Base-by-base conservation (phyloP, 805 yeast genomes). In the Barnettozyma wickerhamii region DNA sequence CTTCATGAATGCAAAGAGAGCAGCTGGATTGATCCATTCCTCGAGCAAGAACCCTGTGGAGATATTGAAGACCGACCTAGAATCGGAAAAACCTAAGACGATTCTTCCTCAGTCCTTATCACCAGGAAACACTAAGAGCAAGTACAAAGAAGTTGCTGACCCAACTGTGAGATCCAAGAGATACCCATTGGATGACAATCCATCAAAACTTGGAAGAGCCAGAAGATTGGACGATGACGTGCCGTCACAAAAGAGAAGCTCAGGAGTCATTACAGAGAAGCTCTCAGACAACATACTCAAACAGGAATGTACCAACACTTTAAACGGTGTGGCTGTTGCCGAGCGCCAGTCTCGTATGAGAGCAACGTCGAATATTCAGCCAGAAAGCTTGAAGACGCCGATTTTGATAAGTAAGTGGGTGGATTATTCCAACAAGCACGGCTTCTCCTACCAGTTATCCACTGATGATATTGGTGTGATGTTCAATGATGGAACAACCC, bases 391-490 rank as follows among this genome's bases (percentile, higher is more conserved):
- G 37, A 62, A 60, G 41, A 74, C 76, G 47, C 95, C 90, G 10
- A 75, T 79, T 15, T 76, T 86, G 45, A 79, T 91, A 32, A 84
- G 95, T 46, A 90, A 91, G 60, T 93, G 99, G 99, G 98, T 95
- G 21, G 99, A 93, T 60, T 93, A 91, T 60, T 84, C 96, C 20
- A 89, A 90, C 65, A 88, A 84, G 61, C 95, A 91, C 63, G 99
- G 99, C 1, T 82, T 93, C 58, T 86, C 96, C 5, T 93, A 91
- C 61, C 96, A 93, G 59, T 67, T 93, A 42, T 85, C 91, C 17
- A 84, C 89, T 34, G 93, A 91, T 45, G 85, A 84, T 49, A 85
- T 88, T 50, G 98, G 97, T 17, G 96, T 90, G 12, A 68, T 85
- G 43, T 91, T 90, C 66, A 86, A 87, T 51, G 91, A 87, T 53